These are phyloP conservation scores for Aspergillus alliaceus DNA, from an alignment of 2,329 filamentous ascomycete species.

Conservation along the genomic window DNA sequence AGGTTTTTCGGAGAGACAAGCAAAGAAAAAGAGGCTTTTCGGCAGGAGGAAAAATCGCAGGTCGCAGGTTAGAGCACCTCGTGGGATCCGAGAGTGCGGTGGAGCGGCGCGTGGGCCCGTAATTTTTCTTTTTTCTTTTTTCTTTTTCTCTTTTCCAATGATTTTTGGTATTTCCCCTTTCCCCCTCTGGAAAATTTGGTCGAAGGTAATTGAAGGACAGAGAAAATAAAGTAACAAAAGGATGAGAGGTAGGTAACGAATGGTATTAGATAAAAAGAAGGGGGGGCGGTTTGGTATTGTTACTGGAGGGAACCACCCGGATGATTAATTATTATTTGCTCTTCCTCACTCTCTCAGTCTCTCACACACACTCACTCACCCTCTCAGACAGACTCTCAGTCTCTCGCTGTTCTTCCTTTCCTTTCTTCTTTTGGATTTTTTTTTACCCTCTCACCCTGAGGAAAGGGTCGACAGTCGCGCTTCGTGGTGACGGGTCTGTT, in stretches of 20 bases:
- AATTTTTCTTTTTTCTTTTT: conserved; percentile 21
- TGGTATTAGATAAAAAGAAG: conserved; percentile 16
- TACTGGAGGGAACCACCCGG: conserved; percentile 13
- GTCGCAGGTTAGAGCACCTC: conserved; percentile 29
- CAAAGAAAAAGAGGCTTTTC: conserved; percentile 22
- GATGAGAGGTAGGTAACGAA: conserved; percentile 7
- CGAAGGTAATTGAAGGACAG: background rate
- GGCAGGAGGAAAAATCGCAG: conserved; percentile 26
- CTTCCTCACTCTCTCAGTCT: conserved; percentile 5
- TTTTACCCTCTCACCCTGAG: conserved; percentile 4
- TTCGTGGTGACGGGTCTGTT: conserved; percentile 26
- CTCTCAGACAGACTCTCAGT: too few species aligned
- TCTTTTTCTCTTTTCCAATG: conserved; percentile 14
- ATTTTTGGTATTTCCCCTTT: background rate
- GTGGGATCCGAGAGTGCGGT: conserved; percentile 41
- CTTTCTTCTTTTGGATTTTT: conserved; percentile 1
- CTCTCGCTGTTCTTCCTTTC: background rate
- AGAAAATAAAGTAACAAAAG: conserved; percentile 3
- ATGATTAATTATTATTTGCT: conserved; percentile 18
- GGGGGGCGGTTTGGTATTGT: conserved; percentile 18
- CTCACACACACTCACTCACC: background rate
- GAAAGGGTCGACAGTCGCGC: conserved; percentile 17
- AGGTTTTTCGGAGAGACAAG: conserved; percentile 22
- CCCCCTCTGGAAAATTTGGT: conserved; percentile 1
- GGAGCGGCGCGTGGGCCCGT: conserved; percentile 31